phyloP scores from a whole-genome alignment of 73 alveolate genomes.

The Tetrahymena thermophila region DNA sequence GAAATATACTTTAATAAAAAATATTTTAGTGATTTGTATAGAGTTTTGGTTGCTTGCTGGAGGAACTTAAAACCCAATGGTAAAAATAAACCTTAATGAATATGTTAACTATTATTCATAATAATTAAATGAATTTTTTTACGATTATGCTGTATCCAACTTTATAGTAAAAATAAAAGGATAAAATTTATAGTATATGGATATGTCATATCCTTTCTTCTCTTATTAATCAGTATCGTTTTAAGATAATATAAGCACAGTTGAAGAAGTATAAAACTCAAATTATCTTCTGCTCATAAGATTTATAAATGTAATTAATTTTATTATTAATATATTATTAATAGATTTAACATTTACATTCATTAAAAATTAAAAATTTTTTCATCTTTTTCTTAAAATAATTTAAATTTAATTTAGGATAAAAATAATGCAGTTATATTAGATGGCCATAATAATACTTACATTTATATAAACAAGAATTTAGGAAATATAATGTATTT shows the following conservation, averaged over 20 bases:
- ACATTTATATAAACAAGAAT: background rate
- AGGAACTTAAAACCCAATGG: background rate
- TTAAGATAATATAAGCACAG: background rate
- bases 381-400: no score
- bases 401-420: background rate
- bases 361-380: no score
- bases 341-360: no score
- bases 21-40: background rate
- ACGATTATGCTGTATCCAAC: background rate
- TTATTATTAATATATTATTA: no score
- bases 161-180: background rate
- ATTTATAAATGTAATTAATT: background rate
- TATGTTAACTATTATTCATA: background rate
- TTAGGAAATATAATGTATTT: background rate
- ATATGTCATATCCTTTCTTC: background rate
- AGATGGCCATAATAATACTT: background rate
- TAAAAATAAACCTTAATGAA: background rate
- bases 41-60: background rate
- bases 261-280: background rate
- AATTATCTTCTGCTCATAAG: background rate
- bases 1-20: no score
- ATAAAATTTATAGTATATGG: background rate
- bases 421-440: background rate
- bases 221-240: background rate
- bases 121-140: background rate